Evolutionary conservation across 2,329 filamentous ascomycete species (phyloP).

Genomic region (Hymenoscyphus albidus): DNA sequence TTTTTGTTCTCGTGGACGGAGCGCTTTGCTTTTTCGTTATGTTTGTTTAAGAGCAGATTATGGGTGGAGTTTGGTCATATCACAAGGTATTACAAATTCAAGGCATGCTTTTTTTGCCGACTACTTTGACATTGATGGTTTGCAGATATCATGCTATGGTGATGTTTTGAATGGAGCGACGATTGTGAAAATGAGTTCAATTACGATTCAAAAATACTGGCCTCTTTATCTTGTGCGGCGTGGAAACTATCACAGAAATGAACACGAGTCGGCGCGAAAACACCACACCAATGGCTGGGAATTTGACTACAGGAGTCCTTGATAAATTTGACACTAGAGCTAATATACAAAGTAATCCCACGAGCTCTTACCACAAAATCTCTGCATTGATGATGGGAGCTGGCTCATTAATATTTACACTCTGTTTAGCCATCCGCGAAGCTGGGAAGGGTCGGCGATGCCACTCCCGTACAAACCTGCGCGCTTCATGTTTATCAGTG

Average conservation of each 20-base stretch:
- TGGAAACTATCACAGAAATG: neutral
- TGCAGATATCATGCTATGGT: slow-evolving; percentile 8
- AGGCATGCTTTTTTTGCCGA: slow-evolving; percentile 24
- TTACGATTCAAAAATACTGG: neutral
- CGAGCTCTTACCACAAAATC: slow-evolving; percentile 42
- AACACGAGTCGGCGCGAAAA: neutral
- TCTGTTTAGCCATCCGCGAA: slow-evolving; percentile 24
- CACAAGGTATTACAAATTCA: slow-evolving; percentile 33
- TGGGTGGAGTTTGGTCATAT: slow-evolving; percentile 35
- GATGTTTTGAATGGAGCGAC: slow-evolving; percentile 15
- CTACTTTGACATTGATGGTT: slow-evolving; percentile 16
- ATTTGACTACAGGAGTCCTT: neutral
- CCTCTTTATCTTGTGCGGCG: neutral
- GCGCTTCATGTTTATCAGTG: slow-evolving; percentile 32
- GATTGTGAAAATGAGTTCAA: slow-evolving; percentile 6
- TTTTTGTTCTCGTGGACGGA: slow-evolving; percentile 6
- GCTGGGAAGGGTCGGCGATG: slow-evolving; percentile 45
- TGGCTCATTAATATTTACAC: slow-evolving; percentile 35
- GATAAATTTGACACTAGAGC: neutral
- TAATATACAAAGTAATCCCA: neutral
- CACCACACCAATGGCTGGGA: neutral
- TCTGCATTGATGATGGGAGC: slow-evolving; percentile 43
- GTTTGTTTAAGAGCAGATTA: slow-evolving; percentile 31
- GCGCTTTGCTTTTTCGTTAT: slow-evolving; percentile 23
- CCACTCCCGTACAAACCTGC: slow-evolving; percentile 49